Percentiles rank a stretch among this genome's conserved stretches.
Conservation (phyloP, 2,329 filamentous ascomycete species). For the Pseudogymnoascus sp. region DNA sequence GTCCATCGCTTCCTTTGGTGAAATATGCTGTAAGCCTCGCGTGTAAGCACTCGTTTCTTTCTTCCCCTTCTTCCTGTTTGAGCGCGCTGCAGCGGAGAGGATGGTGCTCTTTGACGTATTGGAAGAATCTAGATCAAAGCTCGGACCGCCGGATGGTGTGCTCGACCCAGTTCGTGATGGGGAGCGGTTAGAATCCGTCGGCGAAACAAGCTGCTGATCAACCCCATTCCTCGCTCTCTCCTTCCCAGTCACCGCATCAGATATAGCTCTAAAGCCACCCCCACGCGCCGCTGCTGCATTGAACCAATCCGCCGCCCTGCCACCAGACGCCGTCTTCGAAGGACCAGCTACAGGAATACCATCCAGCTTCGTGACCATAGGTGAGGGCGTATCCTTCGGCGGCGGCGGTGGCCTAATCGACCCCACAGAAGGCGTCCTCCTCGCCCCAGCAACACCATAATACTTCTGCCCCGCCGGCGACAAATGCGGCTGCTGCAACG, state of each 20-base stretch:
- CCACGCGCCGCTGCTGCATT: slow-evolving; percentile 40
- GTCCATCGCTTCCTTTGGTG: slow-evolving; percentile 73
- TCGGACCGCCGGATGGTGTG: slow-evolving; percentile 54
- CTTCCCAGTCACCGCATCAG: slow-evolving; percentile 56
- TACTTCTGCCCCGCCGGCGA: slow-evolving; percentile 65
- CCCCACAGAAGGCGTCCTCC: slow-evolving; percentile 34
- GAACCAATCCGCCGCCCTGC: slow-evolving; percentile 45
- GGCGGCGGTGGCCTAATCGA: slow-evolving; percentile 50
- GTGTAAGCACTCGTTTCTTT: slow-evolving; percentile 93
- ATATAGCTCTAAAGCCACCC: slow-evolving; percentile 73
- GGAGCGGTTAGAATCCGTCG: slow-evolving; percentile 31
- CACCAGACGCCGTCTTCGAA: slow-evolving; percentile 38
- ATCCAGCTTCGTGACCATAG: slow-evolving; percentile 54
- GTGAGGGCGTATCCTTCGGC: slow-evolving; percentile 46
- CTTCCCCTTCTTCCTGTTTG: slow-evolving; percentile 64
- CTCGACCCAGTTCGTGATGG: slow-evolving; percentile 70
- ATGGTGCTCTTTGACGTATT: slow-evolving; percentile 49
- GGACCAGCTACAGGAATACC: slow-evolving; percentile 21
- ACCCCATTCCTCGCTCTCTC: slow-evolving; percentile 44
- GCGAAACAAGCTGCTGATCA: slow-evolving; percentile 32
- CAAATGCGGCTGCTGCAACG: slow-evolving; percentile 50
- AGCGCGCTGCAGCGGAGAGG: slow-evolving; percentile 40
- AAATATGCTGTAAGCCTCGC: slow-evolving; percentile 71
- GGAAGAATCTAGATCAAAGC: slow-evolving; percentile 71
- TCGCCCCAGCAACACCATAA: slow-evolving; percentile 41